Evolutionary conservation across 1,284 basidiomycete species (phyloP).

Genomic region (Farysia itapuensis): DNA sequence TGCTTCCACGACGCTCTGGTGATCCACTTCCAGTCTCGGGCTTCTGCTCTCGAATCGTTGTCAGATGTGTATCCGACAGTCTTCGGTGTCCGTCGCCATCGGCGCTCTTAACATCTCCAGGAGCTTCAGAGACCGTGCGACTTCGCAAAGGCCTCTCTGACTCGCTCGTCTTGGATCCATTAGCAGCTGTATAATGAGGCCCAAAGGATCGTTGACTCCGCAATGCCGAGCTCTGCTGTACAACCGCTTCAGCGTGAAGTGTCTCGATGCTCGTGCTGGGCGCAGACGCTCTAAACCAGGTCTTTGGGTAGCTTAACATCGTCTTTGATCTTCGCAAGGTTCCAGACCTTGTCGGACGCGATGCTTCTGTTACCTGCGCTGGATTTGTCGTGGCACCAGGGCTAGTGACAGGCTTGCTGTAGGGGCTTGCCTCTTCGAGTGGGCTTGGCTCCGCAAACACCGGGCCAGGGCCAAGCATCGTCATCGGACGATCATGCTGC

Average conservation of each 20-base stretch:
- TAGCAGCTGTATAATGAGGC: neutral
- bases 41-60: constrained; percentile 14
- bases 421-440: neutral
- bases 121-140: too few relatives aligned
- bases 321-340: constrained; percentile 34
- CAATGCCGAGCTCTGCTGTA: constrained; percentile 3
- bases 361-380: neutral
- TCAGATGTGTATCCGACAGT: constrained; percentile 24
- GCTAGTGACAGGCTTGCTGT: neutral
- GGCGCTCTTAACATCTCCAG: too few relatives aligned
- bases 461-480: constrained; percentile 3
- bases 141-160: too few relatives aligned
- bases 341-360: neutral
- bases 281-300: constrained; percentile 27
- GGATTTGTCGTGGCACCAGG: neutral
- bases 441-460: constrained; percentile 14
- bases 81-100: too few relatives aligned
- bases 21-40: neutral
- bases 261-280: constrained; percentile 4
- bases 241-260: constrained; percentile 4
- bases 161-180: too few relatives aligned
- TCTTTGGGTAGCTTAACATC: constrained; percentile 28
- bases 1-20: constrained; percentile 4
- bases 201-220: neutral
- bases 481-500: constrained; percentile 18